Evolutionary conservation across 805 yeast genomes (phyloP), one percentile per base, ranked within the genome.

Genomic region (Saccharomycopsis sp.): DNA sequence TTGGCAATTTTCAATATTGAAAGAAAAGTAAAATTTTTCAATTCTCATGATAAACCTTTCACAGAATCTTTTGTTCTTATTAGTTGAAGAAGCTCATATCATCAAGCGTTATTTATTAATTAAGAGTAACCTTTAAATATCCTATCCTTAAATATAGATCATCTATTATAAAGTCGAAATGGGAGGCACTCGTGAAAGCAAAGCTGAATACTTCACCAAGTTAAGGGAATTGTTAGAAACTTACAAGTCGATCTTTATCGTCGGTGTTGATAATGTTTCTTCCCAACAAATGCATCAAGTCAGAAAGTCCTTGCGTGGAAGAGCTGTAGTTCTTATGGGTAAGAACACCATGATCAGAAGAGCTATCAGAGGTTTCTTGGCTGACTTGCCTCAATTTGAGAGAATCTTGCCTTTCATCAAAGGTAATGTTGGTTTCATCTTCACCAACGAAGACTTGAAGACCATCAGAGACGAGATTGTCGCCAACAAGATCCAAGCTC

Each of bases 271-370:
- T 83, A 94, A 94, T 84, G 99, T 94, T 75, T 89, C 98, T 68
- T 94, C 99, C 70, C 99, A 94, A 84, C 99, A 94, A 83, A 91
- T 94, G 97, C 99, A 94, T 83, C 96, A 94, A 85, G 84, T 91
- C 83, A 91, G 99, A 88, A 91, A 88, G 84, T 79, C 90, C 67
- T 86, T 94, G 73, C 91, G 99, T 83, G 89, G 90, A 68, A 87
- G 84, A 63, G 99, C 94, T 73, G 94, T 89, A 69, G 91, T 94
- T 68, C 82, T 94, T 73, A 94, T 94, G 99, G 99, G 99, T 83
- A 94, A 94, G 89, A 94, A 94, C 97, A 94, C 99, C 85, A 92
- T 94, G 98, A 97, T 94, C 68, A 90, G 99, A 84, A 91, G 98
- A 82, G 99, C 99, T 75, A 81, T 94, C 84, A 91, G 99, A 82